These are phyloP conservation scores for Adansonia digitata DNA, from an alignment of 345 rosid genomes.

Conservation along the genomic window DNA sequence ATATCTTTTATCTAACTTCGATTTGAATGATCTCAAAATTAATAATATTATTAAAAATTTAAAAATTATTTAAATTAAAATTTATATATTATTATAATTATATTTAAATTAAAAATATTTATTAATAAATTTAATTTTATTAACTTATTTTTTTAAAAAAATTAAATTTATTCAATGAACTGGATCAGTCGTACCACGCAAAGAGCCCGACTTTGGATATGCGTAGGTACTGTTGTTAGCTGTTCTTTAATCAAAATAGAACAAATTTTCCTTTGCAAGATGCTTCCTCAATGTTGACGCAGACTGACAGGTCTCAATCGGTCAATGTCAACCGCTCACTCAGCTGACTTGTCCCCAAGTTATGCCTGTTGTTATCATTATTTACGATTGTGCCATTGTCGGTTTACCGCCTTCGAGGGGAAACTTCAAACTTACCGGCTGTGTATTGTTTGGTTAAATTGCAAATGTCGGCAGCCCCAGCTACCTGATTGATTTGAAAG, in stretches of 20 bases:
- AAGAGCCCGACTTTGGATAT: no score
- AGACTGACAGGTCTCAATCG: not conserved
- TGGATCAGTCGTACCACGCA: no score
- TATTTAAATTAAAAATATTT: no score
- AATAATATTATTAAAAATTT: no score
- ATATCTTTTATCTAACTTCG: no score
- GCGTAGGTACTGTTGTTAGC: no score
- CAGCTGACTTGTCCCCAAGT: not conserved
- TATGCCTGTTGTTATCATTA: not conserved
- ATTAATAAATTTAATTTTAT: no score
- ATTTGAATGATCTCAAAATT: no score
- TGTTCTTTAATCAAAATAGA: not conserved
- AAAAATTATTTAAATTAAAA: no score
- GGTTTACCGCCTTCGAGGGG: not conserved
- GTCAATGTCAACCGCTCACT: not conserved
- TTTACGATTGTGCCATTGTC: not conserved
- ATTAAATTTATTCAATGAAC: no score
- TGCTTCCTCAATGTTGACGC: not conserved
- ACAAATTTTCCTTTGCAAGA: not conserved
- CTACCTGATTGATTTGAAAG: not conserved
- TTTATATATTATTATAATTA: no score
- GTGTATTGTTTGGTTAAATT: not conserved
- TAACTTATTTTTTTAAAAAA: no score
- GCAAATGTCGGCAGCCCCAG: slow-evolving; percentile 9
- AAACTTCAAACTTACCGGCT: not conserved